phyloP scores from a whole-genome alignment of 139 green algal genomes.

The Marvania coccoides region DNA sequence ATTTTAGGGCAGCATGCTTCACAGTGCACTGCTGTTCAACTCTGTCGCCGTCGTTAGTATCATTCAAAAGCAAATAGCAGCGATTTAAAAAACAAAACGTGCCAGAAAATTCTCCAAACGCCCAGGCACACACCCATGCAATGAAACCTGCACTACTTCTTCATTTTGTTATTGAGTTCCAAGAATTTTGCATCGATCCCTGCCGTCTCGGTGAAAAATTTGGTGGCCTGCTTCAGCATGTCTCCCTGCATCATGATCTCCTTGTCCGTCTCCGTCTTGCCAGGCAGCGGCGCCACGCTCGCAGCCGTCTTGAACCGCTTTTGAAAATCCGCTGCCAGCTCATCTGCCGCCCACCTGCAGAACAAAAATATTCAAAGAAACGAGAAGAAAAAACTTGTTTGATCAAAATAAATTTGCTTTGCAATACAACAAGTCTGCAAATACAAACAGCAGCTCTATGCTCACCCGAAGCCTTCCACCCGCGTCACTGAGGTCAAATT shows the following conservation, averaged over 20 bases:
- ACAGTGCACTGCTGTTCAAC: background rate
- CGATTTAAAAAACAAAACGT: background rate
- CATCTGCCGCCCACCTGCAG: background rate
- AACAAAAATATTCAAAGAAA: no score
- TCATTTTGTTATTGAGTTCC: background rate
- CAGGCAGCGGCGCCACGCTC: constrained; percentile 20
- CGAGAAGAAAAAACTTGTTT: no score
- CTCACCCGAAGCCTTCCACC: constrained; percentile 30
- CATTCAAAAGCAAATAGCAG: background rate
- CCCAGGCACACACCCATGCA: background rate
- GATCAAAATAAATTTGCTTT: no score
- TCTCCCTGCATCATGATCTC: constrained; percentile 11
- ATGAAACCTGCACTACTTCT: constrained; percentile 2
- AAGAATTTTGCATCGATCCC: constrained; percentile 7
- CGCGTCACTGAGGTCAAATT: constrained; percentile 17
- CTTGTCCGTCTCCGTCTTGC: constrained; percentile 22
- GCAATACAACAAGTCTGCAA: no score
- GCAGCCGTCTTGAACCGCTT: constrained; percentile 13
- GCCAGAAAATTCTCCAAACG: background rate
- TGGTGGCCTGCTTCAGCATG: constrained; percentile 5
- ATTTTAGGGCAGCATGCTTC: background rate
- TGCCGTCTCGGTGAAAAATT: background rate
- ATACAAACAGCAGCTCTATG: no score
- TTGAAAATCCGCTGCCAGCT: constrained; percentile 7
- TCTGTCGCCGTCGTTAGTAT: background rate